Evolutionary conservation across 306 rosid species (phyloP), one percentile per base, ranked within the genome.

Genomic region (Betula pendula): DNA sequence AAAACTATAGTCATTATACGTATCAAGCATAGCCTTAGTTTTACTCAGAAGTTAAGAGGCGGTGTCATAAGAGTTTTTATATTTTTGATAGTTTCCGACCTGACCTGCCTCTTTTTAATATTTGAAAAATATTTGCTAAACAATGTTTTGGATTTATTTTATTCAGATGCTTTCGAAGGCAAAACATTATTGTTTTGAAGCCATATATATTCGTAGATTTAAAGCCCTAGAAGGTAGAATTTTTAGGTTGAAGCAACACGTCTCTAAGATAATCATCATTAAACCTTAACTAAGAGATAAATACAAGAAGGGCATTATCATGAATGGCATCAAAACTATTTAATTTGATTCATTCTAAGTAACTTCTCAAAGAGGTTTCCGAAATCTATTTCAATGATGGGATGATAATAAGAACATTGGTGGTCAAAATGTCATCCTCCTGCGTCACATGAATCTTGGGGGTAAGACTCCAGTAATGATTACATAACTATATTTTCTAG

Each of bases 401-500:
- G 12, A 29, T 56, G 19, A 60, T 29, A 60, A 29, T 27, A 27
- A 29, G 11, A 29, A 29, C 20, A 60, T 27, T 29, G 14, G 22
- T 14, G 35, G 24, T 16, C 68, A 56, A 11, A 35, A 55, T 0
- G 42, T 2, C 11, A 24, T 19, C 5, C 27, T 31, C 10, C 6
- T 27, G 48, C 65, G 22, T 51, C 7, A 35, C 22, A 31, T 31
- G 14, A 29, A 8, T 29, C 29, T 40, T 42, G 40, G 12, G 7
- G 4, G 1, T 17, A 20, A 22, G 6, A 70, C 12, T 62, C 42
- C 9, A 38, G 42, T 29, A 38, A 38, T 38, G 42, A 38, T 38
- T 29, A 38, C 7, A 38, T 35, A 0, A 38, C 7, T 38, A 38
- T 38, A 38, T 38, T 24, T 84, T 74, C 87, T 75, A 78, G 78